These are phyloP conservation scores for Eucalyptus urophylla DNA, from an alignment of 345 rosid species.

Conservation along the genomic window DNA sequence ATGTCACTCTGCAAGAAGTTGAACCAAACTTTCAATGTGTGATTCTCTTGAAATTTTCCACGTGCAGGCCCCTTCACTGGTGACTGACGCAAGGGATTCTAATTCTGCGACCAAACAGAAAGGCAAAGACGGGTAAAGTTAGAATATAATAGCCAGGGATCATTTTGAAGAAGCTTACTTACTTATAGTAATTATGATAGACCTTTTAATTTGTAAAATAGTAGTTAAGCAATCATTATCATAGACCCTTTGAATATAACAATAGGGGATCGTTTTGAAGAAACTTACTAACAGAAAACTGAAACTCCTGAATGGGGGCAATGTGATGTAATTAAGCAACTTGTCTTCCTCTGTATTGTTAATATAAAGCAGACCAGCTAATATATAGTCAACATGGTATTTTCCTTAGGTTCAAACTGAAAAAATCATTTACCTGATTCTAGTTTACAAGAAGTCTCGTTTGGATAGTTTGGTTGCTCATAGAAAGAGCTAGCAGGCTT, in stretches of 20 bases:
- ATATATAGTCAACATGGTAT: background rate
- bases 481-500: background rate
- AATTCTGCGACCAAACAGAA: conserved; percentile 15
- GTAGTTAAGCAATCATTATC: background rate
- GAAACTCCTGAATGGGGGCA: background rate
- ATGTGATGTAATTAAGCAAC: background rate
- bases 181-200: background rate
- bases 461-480: background rate
- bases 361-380: background rate
- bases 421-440: background rate
- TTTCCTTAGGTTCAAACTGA: background rate
- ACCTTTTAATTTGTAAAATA: background rate
- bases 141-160: background rate
- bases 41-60: background rate
- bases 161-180: background rate
- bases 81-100: conserved; percentile 22
- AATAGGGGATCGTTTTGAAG: too few relatives aligned
- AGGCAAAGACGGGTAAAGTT: conserved; percentile 57
- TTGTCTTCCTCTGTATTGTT: background rate
- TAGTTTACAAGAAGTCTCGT: background rate
- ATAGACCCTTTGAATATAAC: too few relatives aligned
- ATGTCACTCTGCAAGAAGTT: background rate
- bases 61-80: conserved; percentile 26
- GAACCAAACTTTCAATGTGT: background rate
- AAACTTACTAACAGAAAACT: background rate